Conservation (phyloP, 1,284 basidiomycete species). For the Tilletia indica region DNA sequence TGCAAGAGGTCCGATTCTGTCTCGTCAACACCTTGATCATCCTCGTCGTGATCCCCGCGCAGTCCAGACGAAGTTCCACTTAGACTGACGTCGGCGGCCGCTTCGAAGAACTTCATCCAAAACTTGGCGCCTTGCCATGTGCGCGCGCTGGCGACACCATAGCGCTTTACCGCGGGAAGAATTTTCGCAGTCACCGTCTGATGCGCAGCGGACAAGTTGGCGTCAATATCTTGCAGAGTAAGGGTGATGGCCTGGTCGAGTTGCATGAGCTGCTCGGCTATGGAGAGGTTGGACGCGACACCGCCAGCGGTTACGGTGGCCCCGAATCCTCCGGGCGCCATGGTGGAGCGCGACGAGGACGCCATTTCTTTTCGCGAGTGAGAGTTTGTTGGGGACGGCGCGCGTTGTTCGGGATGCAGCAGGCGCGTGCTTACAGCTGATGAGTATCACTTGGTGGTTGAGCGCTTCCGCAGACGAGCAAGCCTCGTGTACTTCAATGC, state of each 20-base stretch:
- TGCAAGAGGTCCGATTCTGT: background rate
- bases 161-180: conserved; percentile 82
- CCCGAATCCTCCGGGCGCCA: background rate
- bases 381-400: background rate
- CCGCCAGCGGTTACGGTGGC: background rate
- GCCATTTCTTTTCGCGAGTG: background rate
- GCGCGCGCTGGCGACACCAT: conserved; percentile 78
- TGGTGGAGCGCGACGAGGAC: background rate
- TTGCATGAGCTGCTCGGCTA: conserved; percentile 83
- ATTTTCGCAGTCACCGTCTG: conserved; percentile 77
- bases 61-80: background rate
- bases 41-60: background rate
- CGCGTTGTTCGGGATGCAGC: background rate
- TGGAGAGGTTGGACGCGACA: conserved; percentile 52
- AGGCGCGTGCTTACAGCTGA: background rate
- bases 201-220: conserved; percentile 86
- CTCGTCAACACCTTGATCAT: background rate
- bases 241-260: conserved; percentile 93
- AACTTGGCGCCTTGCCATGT: conserved; percentile 89
- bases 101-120: conserved; percentile 93
- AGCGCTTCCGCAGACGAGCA: too few relatives aligned
- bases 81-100: conserved; percentile 80
- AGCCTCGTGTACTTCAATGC: too few relatives aligned
- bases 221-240: conserved; percentile 76
- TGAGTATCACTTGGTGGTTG: conserved; percentile 5